phyloP scores from a whole-genome alignment of 108 stramenopile species.

The Nitzschia palea region DNA sequence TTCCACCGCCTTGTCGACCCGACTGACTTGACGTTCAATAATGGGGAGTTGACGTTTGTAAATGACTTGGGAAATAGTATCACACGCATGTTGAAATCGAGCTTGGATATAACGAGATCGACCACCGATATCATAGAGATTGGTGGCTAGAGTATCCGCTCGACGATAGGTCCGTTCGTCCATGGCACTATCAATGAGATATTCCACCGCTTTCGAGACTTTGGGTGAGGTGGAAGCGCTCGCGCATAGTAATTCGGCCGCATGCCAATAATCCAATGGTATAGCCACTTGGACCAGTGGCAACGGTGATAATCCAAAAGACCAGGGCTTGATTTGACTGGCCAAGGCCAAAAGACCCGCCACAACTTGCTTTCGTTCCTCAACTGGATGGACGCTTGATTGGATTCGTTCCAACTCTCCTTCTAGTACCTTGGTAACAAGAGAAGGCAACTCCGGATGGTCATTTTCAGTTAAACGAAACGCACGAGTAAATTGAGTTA shows the following conservation, averaged over 20 bases:
- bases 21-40: conserved; percentile 68
- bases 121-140: conserved; percentile 57
- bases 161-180: conserved; percentile 57
- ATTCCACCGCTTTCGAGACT: conserved; percentile 35
- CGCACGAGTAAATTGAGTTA: conserved; percentile 45
- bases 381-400: not conserved
- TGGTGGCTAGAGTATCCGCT: conserved; percentile 66
- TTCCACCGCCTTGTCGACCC: conserved; percentile 58
- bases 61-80: conserved; percentile 67
- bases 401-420: not conserved
- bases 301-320: conserved; percentile 32
- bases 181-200: conserved; percentile 62
- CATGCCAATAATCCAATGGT: conserved; percentile 55
- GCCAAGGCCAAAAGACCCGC: conserved; percentile 55
- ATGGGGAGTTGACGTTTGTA: conserved; percentile 50
- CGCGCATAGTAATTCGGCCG: conserved; percentile 61
- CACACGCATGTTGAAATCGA: conserved; percentile 67
- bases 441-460: not conserved
- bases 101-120: conserved; percentile 66
- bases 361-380: conserved; percentile 38
- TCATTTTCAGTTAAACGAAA: conserved; percentile 18
- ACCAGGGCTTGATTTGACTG: conserved; percentile 57
- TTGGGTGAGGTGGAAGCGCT: conserved; percentile 24
- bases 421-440: not conserved
- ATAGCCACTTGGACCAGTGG: conserved; percentile 55